phyloP scores from a whole-genome alignment of 805 yeast genomes.

The Suhomyces pyralidae region DNA sequence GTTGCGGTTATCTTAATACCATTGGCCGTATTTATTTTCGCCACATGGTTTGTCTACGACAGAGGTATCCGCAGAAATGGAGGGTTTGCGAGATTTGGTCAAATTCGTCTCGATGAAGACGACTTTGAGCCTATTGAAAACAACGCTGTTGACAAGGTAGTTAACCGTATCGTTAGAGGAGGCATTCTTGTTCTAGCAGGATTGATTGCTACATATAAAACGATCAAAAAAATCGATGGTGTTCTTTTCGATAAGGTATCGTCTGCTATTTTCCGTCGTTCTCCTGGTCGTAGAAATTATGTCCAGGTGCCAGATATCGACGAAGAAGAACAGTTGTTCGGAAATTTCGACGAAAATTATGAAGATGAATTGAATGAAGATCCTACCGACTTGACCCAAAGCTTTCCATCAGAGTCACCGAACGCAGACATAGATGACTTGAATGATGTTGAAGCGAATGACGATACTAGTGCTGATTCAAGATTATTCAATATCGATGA shows the following conservation, averaged over 20 bases:
- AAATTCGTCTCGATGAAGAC: slow-evolving; percentile 76
- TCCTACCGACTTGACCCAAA: slow-evolving; percentile 13
- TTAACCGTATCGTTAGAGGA: slow-evolving; percentile 56
- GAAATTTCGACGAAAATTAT: slow-evolving; percentile 37
- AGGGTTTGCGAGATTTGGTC: slow-evolving; percentile 76
- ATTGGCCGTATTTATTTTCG: slow-evolving; percentile 48
- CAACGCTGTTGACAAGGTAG: slow-evolving; percentile 55
- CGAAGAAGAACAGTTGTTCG: slow-evolving; percentile 41
- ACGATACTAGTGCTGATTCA: slow-evolving; percentile 14
- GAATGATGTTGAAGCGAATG: slow-evolving; percentile 4
- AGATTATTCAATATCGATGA: slow-evolving; percentile 34
- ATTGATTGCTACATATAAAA: slow-evolving; percentile 30
- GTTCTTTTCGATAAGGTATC: slow-evolving; percentile 30
- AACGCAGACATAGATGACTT: slow-evolving; percentile 16
- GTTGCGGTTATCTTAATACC: slow-evolving; percentile 58
- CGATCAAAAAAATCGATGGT: slow-evolving; percentile 32
- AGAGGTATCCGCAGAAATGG: slow-evolving; percentile 78
- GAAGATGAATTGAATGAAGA: slow-evolving; percentile 38
- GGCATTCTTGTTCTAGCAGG: slow-evolving; percentile 51
- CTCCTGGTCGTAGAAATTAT: slow-evolving; percentile 39
- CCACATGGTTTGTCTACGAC: slow-evolving; percentile 69
- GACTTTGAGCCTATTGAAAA: slow-evolving; percentile 59
- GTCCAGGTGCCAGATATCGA: slow-evolving; percentile 40
- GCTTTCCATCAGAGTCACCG: slow-evolving; percentile 17
- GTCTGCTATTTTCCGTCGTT: slow-evolving; percentile 30